A percentile compares a stretch with the other conserved stretches of the same genome.
These are phyloP conservation scores for Hortiboletus rubellus DNA, from an alignment of 1,284 basidiomycete species.

Conservation along the genomic window DNA sequence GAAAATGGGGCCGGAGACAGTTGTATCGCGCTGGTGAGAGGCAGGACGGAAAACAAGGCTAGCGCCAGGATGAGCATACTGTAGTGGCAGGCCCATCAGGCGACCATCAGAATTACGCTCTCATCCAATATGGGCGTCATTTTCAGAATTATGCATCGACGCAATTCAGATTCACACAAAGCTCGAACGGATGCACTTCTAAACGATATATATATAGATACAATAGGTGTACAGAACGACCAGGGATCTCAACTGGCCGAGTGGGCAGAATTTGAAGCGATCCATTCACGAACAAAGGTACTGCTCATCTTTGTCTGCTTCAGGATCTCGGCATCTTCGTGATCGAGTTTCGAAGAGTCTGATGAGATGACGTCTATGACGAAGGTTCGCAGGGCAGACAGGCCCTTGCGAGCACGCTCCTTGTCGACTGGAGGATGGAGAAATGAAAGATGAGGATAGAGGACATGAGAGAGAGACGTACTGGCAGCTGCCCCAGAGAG, in stretches of 20 bases:
- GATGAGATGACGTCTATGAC: slow-evolving; percentile 87
- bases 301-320: slow-evolving; percentile 87
- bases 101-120: not conserved
- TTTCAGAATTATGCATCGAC: too few relatives aligned
- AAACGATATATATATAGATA: not conserved
- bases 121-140: too few relatives aligned
- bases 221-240: not conserved
- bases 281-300: slow-evolving; percentile 85
- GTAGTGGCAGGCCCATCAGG: not conserved
- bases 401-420: slow-evolving; percentile 51
- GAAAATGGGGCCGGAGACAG: not conserved
- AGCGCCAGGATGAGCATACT: slow-evolving; percentile 11
- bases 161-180: too few relatives aligned
- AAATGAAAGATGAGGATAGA: slow-evolving; percentile 1
- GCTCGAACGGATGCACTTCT: too few relatives aligned
- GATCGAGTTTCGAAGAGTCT: slow-evolving; percentile 53
- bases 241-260: slow-evolving; percentile 6
- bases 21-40: slow-evolving; percentile 4
- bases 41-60: not conserved
- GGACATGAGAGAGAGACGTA: slow-evolving; percentile 36
- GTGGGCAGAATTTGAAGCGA: slow-evolving; percentile 43
- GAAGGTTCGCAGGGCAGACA: slow-evolving; percentile 67
- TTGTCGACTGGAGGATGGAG: slow-evolving; percentile 53
- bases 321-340: slow-evolving; percentile 64
- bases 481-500: slow-evolving; percentile 70